Base-by-base conservation (phyloP, 2,329 filamentous ascomycete species). In the Furcasterigmium sp. region DNA sequence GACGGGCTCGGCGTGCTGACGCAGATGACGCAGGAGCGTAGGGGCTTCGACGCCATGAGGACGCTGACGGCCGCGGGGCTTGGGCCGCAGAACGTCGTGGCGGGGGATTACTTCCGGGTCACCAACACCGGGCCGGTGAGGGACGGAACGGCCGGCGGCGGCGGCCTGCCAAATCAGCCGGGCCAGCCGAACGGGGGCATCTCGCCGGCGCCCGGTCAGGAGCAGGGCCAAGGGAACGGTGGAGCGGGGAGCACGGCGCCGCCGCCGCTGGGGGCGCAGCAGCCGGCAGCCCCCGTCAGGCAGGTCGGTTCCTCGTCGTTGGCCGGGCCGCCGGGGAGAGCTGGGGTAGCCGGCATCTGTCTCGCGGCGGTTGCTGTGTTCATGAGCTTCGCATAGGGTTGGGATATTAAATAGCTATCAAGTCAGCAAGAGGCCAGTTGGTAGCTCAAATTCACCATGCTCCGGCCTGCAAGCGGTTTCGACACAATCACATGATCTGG, bases 391-490 rank as follows among this genome's bases (percentile, higher is more conserved):
- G 23, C 23, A 7, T 26, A 26, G 23, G 7, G n/a, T n/a, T n/a
- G n/a, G n/a, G n/a, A n/a, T n/a, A n/a, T n/a, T n/a, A n/a, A n/a
- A n/a, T n/a, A n/a, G n/a, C n/a, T n/a, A n/a, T n/a, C n/a, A n/a
- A n/a, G n/a, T n/a, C 23, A 26, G 7, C 23, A 26, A 26, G 23
- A 26, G 82, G 81, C 9, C 69, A 76, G 19, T 73, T 84, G 17
- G 65, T 85, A 1, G 80, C 44, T 5, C 48, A 50, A 45, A 42
- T 44, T 1, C 42, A 44, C n/a, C n/a, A n/a, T n/a, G n/a, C n/a
- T n/a, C n/a, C n/a, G n/a, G n/a, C n/a, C n/a, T n/a, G n/a, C n/a
- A n/a, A n/a, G n/a, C n/a, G n/a, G n/a, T n/a, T n/a, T n/a, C n/a
- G n/a, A n/a, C n/a, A n/a, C n/a, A n/a, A n/a, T n/a, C n/a, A n/a